Conservation (phyloP, 1,284 basidiomycete species). For the Cutaneotrichosporon sp. region DNA sequence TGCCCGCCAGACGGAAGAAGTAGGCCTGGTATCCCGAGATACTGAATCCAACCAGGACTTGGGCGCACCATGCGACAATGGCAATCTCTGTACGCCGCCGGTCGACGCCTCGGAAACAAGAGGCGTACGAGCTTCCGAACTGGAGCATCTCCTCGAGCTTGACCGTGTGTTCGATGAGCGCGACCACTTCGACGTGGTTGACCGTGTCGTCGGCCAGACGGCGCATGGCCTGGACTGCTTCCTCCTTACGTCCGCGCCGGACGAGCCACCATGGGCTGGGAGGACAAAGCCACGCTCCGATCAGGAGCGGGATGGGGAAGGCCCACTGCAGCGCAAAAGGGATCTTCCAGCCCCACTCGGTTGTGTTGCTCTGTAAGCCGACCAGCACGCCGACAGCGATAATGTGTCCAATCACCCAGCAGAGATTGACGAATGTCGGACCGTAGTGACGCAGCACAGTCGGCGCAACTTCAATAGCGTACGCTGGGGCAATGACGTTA, state of each 20-base stretch:
- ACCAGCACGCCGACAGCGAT: slow-evolving; percentile 55
- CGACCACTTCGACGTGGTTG: slow-evolving; percentile 32
- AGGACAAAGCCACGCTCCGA: slow-evolving; percentile 39
- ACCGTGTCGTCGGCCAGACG: slow-evolving; percentile 34
- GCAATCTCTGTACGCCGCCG: slow-evolving; percentile 41
- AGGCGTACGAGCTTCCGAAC: slow-evolving; percentile 28
- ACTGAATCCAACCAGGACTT: slow-evolving; percentile 5
- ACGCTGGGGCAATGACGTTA: slow-evolving; percentile 28
- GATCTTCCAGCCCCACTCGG: slow-evolving; percentile 43
- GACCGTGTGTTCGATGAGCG: slow-evolving; percentile 43
- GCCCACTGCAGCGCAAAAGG: slow-evolving; percentile 45
- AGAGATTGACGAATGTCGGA: slow-evolving; percentile 53
- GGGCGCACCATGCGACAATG: slow-evolving; percentile 10
- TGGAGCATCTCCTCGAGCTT: slow-evolving; percentile 33
- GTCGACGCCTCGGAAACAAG: slow-evolving; percentile 35
- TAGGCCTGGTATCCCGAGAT: slow-evolving; percentile 29
- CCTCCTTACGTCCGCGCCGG: slow-evolving; percentile 37
- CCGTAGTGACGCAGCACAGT: slow-evolving; percentile 46
- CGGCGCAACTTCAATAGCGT: slow-evolving; percentile 55
- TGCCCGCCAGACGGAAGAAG: slow-evolving; percentile 52
- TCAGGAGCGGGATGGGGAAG: slow-evolving; percentile 43
- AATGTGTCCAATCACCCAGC: slow-evolving; percentile 45
- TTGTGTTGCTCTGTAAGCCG: slow-evolving; percentile 38
- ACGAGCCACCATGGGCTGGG: slow-evolving; percentile 44
- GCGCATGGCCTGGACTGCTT: slow-evolving; percentile 33